Base-by-base conservation (phyloP, 2,329 filamentous ascomycete genomes). In the Biscogniauxia sp. region DNA sequence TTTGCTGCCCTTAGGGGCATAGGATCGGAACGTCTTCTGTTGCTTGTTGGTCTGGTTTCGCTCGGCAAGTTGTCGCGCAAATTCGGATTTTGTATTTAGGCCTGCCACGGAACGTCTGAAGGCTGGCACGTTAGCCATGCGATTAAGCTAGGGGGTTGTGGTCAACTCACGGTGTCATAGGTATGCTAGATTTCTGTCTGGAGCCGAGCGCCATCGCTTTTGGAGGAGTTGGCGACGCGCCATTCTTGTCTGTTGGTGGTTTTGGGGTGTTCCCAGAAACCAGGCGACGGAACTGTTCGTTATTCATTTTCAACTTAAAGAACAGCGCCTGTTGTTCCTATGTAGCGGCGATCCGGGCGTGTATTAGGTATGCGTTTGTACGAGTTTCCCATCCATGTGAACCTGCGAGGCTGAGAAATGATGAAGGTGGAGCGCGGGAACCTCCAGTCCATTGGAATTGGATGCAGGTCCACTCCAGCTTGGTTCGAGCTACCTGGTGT, bases 281-380 rank as follows among this genome's bases (percentile, higher is more conserved):
- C 6, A 98, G 84, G 65, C 90, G 89, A 58, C 95, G 89, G 72
- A 99, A 99, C 70, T 97, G 92, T 51, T 93, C 87, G 81, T 98
- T 98, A 75, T 98, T 96, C 95, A 99, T 98, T 4, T 56, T 23
- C 17, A 3, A 23, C 5, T 56, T 41, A 1, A 23, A 52, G 17
- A 23, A 20, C 19, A 52, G 1, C 13, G 15, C 4, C 9, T 52
- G 23, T 13, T 26, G 51, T 3, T n/a, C 37, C 2, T 45, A 45
- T 45, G 32, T 37, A 7, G 32, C 32, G 23, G 13, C 32, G 13
- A 9, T 37, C 32, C 32, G 2, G 13, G 9, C 8, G 9, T 37
- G 32, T 37, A 37, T 37, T 23, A 23, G 23, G 23, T 23, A 23
- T 37, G 32, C 32, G 32, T 37, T 37, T 9, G 56, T 20, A 25